Percentiles rank a stretch among this genome's conserved stretches.
These are phyloP conservation scores for Amanita exitialis DNA, from an alignment of 768 basidiomycete genomes.

Conservation along the genomic window DNA sequence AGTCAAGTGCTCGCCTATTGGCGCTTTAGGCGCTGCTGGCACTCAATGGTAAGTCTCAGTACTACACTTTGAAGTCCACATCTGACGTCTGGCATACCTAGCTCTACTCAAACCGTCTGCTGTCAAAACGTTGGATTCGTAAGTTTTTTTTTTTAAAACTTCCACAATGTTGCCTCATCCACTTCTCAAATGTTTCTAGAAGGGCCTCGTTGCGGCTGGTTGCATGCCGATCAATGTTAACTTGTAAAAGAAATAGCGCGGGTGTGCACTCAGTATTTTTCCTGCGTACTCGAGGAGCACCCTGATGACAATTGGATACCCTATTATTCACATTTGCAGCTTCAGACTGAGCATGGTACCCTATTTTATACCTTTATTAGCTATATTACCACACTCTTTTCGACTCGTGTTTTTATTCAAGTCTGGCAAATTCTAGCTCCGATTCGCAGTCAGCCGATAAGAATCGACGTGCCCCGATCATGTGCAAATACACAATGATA, in stretches of 20 bases:
- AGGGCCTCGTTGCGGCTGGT: neutral
- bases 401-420: neutral
- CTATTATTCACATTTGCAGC: neutral
- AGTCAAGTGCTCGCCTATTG: neutral
- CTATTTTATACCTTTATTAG: neutral
- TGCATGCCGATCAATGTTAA: neutral
- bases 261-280: no score
- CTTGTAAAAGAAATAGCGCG: no score
- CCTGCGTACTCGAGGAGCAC: neutral
- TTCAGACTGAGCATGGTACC: no score
- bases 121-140: no score
- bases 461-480: no score
- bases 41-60: no score
- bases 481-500: no score
- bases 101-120: no score
- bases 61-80: no score
- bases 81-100: no score
- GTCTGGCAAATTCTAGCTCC: neutral
- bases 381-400: neutral
- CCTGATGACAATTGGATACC: neutral
- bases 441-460: no score
- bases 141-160: neutral
- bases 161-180: neutral
- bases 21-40: no score
- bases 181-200: neutral